Base-by-base conservation (phyloP, 495 filamentous ascomycete species). In the Pyrenula aspistea region DNA sequence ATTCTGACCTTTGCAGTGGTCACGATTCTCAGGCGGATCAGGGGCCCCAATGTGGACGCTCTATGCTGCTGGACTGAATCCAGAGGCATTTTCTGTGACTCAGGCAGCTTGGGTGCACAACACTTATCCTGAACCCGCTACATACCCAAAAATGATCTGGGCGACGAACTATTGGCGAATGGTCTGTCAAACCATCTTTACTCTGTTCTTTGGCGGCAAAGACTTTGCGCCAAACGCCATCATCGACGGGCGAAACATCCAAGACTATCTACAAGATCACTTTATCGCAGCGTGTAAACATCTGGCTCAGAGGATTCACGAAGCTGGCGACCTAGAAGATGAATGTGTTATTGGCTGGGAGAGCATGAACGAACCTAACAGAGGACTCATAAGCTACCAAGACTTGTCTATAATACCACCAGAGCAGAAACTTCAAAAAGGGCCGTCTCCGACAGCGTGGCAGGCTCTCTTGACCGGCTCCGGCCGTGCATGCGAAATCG, bases 131-230 rank as follows among this genome's bases (percentile, higher is more conserved):
- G 78, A 95, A 36, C 89, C 91, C 19, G 83, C 82, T 2, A 77
- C 83, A 2, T 98, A 93, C 64, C 94, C 93, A 2, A 97, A 97
- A 71, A 98, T 98, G 93, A 90, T 96, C 21, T 98, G 93, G 93
- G 89, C 91, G 51, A 98, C 93, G 22, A 97, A 98, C 63, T 98
- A 98, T 63, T 86, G 82, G 51, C 84, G 94, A 48, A 75, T 96
- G 23, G 90, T 85, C 3, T 89, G 88, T 54, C 88, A 89, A 60
- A 88, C 88, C 50, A 91, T 97, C 62, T 97, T 96, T 64, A 96
- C 93, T 0, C 68, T 96, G 25, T 98, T 96, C 72, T 97, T 91
- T 69, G 94, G 76, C 10, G 93, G 93, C n/a, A 77, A 78, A 53
- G 89, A 92, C 61, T 98, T 96, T 74, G 88, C 94, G 10, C 94